Conservation (phyloP, 2,329 filamentous ascomycete genomes). For the Colletotrichum orbiculare region DNA sequence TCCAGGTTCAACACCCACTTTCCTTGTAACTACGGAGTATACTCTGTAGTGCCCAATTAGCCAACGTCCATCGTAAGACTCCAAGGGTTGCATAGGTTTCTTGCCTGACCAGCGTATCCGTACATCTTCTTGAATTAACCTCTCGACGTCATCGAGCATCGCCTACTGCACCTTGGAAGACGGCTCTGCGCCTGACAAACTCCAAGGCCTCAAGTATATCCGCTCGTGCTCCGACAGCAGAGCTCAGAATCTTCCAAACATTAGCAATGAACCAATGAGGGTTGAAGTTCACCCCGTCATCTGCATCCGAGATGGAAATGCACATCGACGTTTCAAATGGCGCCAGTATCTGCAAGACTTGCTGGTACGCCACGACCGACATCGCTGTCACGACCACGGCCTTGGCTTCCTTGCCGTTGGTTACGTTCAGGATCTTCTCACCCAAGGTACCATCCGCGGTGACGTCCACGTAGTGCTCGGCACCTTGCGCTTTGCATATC, state of each 20-base stretch:
- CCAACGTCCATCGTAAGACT: neutral
- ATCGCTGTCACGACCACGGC: constrained; percentile 48
- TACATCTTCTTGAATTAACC: constrained; percentile 22
- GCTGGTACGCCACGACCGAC: constrained; percentile 46
- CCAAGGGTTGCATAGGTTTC: neutral
- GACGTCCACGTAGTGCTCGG: constrained; percentile 52
- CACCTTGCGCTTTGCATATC: constrained; percentile 46
- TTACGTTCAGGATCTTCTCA: constrained; percentile 41
- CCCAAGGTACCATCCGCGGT: constrained; percentile 37
- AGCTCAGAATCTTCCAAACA: constrained; percentile 49
- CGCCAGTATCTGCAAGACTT: constrained; percentile 47
- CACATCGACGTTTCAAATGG: constrained; percentile 54
- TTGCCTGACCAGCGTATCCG: constrained; percentile 19
- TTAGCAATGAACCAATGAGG: constrained; percentile 49
- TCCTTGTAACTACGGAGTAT: constrained; percentile 11
- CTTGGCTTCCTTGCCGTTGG: constrained; percentile 39
- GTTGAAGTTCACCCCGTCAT: constrained; percentile 42
- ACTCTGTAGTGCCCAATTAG: neutral
- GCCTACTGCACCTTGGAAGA: constrained; percentile 39
- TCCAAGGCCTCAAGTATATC: constrained; percentile 55
- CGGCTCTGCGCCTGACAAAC: constrained; percentile 46
- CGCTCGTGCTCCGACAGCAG: constrained; percentile 48
- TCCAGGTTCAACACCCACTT: constrained; percentile 31
- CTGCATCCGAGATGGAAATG: constrained; percentile 48
- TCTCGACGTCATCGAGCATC: constrained; percentile 40